Evolutionary conservation across 2,329 filamentous ascomycete genomes (phyloP).

Genomic region (Blastomyces parvus): DNA sequence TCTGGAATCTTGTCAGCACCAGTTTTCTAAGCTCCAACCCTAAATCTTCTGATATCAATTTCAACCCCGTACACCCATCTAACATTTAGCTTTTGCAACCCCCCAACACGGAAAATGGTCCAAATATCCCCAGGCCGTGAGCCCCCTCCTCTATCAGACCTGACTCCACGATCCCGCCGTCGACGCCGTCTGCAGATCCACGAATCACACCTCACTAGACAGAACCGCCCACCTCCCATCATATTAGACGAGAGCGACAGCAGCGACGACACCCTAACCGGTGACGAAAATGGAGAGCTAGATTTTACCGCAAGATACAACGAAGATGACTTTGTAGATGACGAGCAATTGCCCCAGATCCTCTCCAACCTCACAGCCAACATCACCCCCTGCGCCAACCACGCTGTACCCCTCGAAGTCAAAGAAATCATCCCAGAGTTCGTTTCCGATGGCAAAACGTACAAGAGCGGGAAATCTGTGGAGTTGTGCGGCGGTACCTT

Average conservation of each 20-base stretch:
- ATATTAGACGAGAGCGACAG: conserved; percentile 1
- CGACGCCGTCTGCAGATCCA: background rate
- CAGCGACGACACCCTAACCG: background rate
- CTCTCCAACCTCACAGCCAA: conserved; percentile 14
- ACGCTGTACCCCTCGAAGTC: background rate
- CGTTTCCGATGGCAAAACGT: conserved; percentile 17
- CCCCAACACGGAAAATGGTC: background rate
- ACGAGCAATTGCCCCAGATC: conserved; percentile 19
- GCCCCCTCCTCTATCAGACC: background rate
- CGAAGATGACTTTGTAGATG: conserved; percentile 21
- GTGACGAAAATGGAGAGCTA: background rate
- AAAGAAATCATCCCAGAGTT: conserved; percentile 15
- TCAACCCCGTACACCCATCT: background rate
- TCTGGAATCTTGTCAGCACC: background rate
- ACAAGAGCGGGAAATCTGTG: conserved; percentile 25
- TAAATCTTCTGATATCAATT: background rate
- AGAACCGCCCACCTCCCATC: background rate
- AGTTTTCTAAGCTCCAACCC: background rate
- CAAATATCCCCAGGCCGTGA: background rate
- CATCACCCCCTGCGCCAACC: background rate
- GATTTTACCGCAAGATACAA: conserved; percentile 9
- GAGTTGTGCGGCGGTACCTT: conserved; percentile 34
- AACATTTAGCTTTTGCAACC: background rate
- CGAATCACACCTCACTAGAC: background rate
- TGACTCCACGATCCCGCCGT: background rate